phyloP scores from a whole-genome alignment of 495 filamentous ascomycete species.

The Parmelia sp. region DNA sequence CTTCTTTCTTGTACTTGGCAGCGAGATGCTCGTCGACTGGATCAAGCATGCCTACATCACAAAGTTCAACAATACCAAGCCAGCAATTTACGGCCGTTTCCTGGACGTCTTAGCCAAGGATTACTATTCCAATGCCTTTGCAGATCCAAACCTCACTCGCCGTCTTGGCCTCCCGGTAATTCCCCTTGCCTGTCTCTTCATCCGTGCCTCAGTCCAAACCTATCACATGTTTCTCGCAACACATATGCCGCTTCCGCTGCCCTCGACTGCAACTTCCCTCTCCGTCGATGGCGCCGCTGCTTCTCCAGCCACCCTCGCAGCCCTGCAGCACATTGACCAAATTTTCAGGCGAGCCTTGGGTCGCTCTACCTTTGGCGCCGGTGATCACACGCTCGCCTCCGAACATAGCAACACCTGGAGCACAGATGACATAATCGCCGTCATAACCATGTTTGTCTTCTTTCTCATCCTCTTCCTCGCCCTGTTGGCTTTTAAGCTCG shows the following conservation, averaged over 20 bases:
- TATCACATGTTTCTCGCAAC: slow-evolving; percentile 98
- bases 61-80: slow-evolving; percentile 96
- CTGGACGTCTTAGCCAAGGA: slow-evolving; percentile 92
- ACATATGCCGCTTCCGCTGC: slow-evolving; percentile 65
- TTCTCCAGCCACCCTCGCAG: slow-evolving; percentile 62
- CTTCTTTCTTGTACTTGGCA: slow-evolving; percentile 86
- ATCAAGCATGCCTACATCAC: slow-evolving; percentile 95
- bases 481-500: slow-evolving; percentile 41
- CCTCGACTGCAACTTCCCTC: slow-evolving; percentile 57
- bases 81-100: slow-evolving; percentile 79
- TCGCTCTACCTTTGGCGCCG: slow-evolving; percentile 20
- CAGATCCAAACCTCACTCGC: slow-evolving; percentile 79
- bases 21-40: slow-evolving; percentile 96
- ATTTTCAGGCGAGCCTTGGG: slow-evolving; percentile 31
- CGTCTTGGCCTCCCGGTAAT: slow-evolving; percentile 88
- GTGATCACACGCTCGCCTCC: slow-evolving; percentile 4
- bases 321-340: slow-evolving; percentile 63
- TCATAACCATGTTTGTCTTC: slow-evolving; percentile 30
- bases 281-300: slow-evolving; percentile 52
- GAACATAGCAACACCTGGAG: slow-evolving; percentile 5
- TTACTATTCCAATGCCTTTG: slow-evolving; percentile 95
- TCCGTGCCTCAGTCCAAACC: slow-evolving; percentile 87
- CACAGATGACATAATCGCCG: slow-evolving; percentile 62
- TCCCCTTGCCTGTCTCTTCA: slow-evolving; percentile 89
- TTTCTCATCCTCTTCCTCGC: slow-evolving; percentile 38